Evolutionary conservation across 805 yeast genomes (phyloP).

Genomic region (Metschnikowia lachancei): DNA sequence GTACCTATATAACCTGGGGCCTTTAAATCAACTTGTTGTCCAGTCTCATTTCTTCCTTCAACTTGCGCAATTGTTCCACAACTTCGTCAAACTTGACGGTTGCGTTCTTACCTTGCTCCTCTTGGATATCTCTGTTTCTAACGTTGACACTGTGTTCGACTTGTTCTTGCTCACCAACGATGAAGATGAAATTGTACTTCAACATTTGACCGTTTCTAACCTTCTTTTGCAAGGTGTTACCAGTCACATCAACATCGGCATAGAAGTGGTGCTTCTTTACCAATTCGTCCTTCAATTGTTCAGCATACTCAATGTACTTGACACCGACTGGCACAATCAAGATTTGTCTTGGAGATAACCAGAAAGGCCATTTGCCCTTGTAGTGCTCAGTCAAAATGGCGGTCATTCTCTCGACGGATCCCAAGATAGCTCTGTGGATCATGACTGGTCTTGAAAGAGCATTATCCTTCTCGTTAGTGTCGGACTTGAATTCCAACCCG

Average conservation of each 20-base stretch:
- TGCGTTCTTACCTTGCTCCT: slow-evolving; percentile 89
- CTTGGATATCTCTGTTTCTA: slow-evolving; percentile 93
- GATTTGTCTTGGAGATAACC: slow-evolving; percentile 99
- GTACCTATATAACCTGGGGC: neutral
- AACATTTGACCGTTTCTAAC: slow-evolving; percentile 93
- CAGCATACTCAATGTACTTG: slow-evolving; percentile 87
- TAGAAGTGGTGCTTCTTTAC: slow-evolving; percentile 71
- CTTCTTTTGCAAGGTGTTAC: slow-evolving; percentile 97
- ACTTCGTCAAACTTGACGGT: slow-evolving; percentile 73
- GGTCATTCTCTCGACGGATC: slow-evolving; percentile 98
- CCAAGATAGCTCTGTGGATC: slow-evolving; percentile 98
- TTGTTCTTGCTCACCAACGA: slow-evolving; percentile 96
- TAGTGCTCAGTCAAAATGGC: slow-evolving; percentile 97
- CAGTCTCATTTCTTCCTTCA: slow-evolving; percentile 71
- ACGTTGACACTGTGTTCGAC: slow-evolving; percentile 78
- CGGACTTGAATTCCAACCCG: slow-evolving; percentile 79
- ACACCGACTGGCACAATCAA: slow-evolving; percentile 96
- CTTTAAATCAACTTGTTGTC: slow-evolving; percentile 49
- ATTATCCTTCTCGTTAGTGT: slow-evolving; percentile 51
- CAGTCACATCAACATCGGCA: slow-evolving; percentile 89
- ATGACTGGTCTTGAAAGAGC: slow-evolving; percentile 86
- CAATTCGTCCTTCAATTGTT: slow-evolving; percentile 65
- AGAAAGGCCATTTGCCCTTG: slow-evolving; percentile 99
- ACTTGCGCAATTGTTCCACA: slow-evolving; percentile 59
- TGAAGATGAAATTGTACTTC: slow-evolving; percentile 92